Percentiles rank a stretch among this genome's conserved stretches.
phyloP scores from a whole-genome alignment of 129 eudicot species.

The Mikania micrantha region DNA sequence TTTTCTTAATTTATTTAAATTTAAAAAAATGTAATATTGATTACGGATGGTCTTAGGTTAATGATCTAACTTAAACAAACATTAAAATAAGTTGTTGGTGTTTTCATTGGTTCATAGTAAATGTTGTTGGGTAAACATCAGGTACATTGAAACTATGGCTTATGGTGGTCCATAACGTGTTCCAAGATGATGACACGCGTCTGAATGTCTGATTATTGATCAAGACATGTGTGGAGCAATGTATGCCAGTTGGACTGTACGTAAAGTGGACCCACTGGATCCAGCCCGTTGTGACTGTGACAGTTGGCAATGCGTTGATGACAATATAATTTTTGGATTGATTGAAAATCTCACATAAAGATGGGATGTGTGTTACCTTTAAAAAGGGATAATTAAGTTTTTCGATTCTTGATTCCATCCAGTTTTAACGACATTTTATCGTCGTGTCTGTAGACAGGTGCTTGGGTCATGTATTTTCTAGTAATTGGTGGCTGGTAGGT shows the following conservation, averaged over 20 bases:
- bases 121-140: conserved; percentile 15
- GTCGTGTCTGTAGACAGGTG: too few relatives aligned
- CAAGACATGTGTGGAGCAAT: conserved; percentile 13
- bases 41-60: too few relatives aligned
- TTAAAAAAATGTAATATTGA: too few relatives aligned
- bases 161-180: conserved; percentile 42
- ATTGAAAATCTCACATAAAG: conserved; percentile 5
- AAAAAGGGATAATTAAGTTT: too few relatives aligned
- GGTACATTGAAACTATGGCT: conserved; percentile 10
- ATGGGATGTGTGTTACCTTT: too few relatives aligned
- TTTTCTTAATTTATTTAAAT: too few relatives aligned
- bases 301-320: conserved; percentile 33
- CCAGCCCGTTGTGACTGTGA: conserved; percentile 33
- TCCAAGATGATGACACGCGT: conserved; percentile 36
- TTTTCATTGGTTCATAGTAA: background rate
- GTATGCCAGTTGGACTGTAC: conserved; percentile 10
- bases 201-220: background rate
- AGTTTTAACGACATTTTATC: too few relatives aligned
- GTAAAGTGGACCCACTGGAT: conserved; percentile 49
- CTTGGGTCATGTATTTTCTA: too few relatives aligned
- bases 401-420: too few relatives aligned
- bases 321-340: background rate
- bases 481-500: too few relatives aligned
- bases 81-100: too few relatives aligned
- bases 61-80: too few relatives aligned